Evolutionary conservation across 331 rosid species (phyloP), one percentile per base, ranked within the genome.

Genomic region (Malus hybrid): DNA sequence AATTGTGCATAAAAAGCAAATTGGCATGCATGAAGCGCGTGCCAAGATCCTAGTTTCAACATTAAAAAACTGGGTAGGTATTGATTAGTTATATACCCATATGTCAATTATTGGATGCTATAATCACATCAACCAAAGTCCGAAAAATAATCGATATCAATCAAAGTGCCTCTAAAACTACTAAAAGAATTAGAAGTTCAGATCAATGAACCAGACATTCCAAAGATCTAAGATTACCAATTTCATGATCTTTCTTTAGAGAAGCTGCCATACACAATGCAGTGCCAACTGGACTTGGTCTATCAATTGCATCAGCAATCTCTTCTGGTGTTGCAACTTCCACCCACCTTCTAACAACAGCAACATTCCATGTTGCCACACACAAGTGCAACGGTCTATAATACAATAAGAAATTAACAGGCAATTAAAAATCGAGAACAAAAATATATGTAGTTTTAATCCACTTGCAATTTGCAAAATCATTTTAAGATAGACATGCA

Each of bases 201-300:
- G 68, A 57, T 57, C 32, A 57, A 72, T 30, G 24, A 20, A 77
- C 68, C 12, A 63, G 68, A 63, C 44, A 63, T 73, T 73, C 26
- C 18, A 26, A 33, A 39, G 70, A 66, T 76, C 33, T 62, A 75
- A 55, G 22, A 72, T 84, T 90, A 94, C 99, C 99, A 80, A 75
- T 82, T 85, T 94, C 96, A 82, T 90, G 99, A 81, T 90, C 96
- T 78, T 92, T 94, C 88, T 94, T 94, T 48, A 95, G 81, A 70
- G 92, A 92, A 83, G 99, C 97, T 15, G 99, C 99, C 96, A 94
- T 90, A 82, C 99, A 94, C 80, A 94, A 82, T 13, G 99, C 96
- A 73, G 96, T 92, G 82, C 99, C 99, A 80, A 89, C 79, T 66
- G 96, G 88, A 75, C 90, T 85, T 68, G 84, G 84, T 67, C 89